Evolutionary conservation across 2,329 filamentous ascomycete species (phyloP), one percentile per base, ranked within the genome.

Genomic region (Parafenestella ontariensis): DNA sequence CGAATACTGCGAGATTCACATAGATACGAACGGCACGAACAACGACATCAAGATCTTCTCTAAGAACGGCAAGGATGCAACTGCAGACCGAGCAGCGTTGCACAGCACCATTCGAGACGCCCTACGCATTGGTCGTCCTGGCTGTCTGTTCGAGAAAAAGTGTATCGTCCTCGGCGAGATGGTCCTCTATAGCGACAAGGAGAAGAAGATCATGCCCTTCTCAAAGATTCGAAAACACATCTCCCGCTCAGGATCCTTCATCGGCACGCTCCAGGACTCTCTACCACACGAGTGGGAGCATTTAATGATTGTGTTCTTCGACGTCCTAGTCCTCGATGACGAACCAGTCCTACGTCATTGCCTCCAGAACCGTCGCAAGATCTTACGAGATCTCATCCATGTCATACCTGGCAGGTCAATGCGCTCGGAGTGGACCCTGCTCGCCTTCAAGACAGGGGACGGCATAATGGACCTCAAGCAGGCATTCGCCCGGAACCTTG

Each of bases 41-140:
- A 69, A 82, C 1, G 83, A 81, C 43, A 86, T 96, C 24, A 88
- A 89, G 59, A 94, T 96, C 26, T 96, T 95, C 70, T 96, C 92
- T 9, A 97, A 96, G 71, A 95, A 91, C 66, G 91, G 92, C 53
- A 96, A 95, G 70, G 91, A 96, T 62, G 94, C 92, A 40, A 96
- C 92, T 0, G 70, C 78, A 46, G 92, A 96, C 71, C 84, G 89
- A 29, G 64, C 73, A 10, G 80, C 78, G 1, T 73, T 96, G 20
- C 87, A 90, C 34, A 81, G 82, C 2, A 82, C 82, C 1, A 86
- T 96, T 51, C 80, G 82, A 36, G 78, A 86, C 3, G 88, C 88
- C 3, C 77, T 96, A 5, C 81, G 80, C 7, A 80, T 96, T 29
- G 86, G 86, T 3, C 76, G 77, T 1, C 57, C 80, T 0, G 78